phyloP scores from a whole-genome alignment of 805 yeast species.

The Schizosaccharomyces pombe region DNA sequence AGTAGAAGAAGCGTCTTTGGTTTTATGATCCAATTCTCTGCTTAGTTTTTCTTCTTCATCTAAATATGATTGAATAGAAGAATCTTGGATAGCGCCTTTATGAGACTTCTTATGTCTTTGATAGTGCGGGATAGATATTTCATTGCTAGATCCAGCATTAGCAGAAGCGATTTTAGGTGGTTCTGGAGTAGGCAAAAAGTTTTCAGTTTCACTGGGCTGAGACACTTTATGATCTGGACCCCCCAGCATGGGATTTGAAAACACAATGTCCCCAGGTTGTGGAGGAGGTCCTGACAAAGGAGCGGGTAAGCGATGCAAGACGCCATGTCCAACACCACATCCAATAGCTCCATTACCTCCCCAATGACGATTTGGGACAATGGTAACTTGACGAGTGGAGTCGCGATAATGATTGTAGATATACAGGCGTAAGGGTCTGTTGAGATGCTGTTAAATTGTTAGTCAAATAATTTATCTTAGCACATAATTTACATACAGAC shows the following conservation, averaged over 20 bases:
- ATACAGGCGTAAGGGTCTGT: slow-evolving; percentile 3
- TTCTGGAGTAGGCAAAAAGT: background rate
- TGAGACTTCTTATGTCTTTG: background rate
- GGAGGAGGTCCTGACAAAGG: slow-evolving; percentile 3
- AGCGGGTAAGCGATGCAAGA: slow-evolving; percentile 3
- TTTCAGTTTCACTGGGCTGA: background rate
- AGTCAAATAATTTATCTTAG: background rate
- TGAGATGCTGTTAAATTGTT: background rate
- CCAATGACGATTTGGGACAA: slow-evolving; percentile 1
- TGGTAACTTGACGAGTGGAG: slow-evolving; percentile 4
- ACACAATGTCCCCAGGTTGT: slow-evolving; percentile 3
- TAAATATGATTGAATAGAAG: background rate
- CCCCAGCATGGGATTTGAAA: background rate
- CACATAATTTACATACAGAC: background rate
- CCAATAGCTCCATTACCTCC: slow-evolving; percentile 5
- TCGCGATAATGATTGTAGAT: slow-evolving; percentile 2
- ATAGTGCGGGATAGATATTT: background rate
- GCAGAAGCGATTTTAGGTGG: background rate
- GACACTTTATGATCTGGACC: background rate
- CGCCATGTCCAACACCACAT: slow-evolving; percentile 3
- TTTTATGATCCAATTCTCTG: background rate
- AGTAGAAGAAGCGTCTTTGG: background rate
- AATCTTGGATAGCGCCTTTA: background rate
- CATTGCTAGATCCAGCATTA: too few relatives aligned
- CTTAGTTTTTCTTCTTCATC: background rate